Base-by-base conservation (phyloP, 2,329 filamentous ascomycete genomes). In the Thermothelomyces thermophilus region DNA sequence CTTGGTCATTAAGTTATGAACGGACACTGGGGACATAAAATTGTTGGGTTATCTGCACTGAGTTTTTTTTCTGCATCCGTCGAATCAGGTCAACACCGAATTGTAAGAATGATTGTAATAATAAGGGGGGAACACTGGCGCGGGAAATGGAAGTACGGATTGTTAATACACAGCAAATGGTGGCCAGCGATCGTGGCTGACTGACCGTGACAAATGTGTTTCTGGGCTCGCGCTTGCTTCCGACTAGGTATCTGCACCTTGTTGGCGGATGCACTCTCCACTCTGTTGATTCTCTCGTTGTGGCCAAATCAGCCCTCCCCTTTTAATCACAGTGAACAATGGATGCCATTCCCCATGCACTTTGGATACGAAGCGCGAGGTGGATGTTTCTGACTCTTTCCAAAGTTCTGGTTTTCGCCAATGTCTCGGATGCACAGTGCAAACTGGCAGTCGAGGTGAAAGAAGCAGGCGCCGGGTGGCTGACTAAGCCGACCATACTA, bases 1-100 rank as follows among this genome's bases (percentile, higher is more conserved):
- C 50, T 60, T 52, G 55, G 57, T 58, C 52, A 60, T 55, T 55
- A 54, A 22, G 26, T 57, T 57, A 49, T 47, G 46, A 49, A 47
- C 8, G 37, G 19, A 48, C 41, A 35, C 31, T 34, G 41, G 42
- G 35, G 34, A 36, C 39, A 24, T 30, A 17, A 22, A 14, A 33
- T 48, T 24, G 20, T 42, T 43, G 26, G 19, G n/a, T 41, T 40
- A 11, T 41, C 30, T 37, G n/a, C 48, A 50, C 33, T 13, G 39
- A 31, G 33, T 17, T 40, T 41, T 41, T 5, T 35, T 16, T n/a
- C n/a, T 35, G 33, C 33, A 35, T 47, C 30, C 30, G 33, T 46
- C 10, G 19, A 47, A 47, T 42, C 44, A 46, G 33, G 46, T 40
- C 46, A 52, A 35, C 46, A 44, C 14, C 43, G 40, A 39, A 51